These are phyloP conservation scores for Aurifilum marmelostoma DNA, from an alignment of 2,329 filamentous ascomycete genomes.

Conservation along the genomic window DNA sequence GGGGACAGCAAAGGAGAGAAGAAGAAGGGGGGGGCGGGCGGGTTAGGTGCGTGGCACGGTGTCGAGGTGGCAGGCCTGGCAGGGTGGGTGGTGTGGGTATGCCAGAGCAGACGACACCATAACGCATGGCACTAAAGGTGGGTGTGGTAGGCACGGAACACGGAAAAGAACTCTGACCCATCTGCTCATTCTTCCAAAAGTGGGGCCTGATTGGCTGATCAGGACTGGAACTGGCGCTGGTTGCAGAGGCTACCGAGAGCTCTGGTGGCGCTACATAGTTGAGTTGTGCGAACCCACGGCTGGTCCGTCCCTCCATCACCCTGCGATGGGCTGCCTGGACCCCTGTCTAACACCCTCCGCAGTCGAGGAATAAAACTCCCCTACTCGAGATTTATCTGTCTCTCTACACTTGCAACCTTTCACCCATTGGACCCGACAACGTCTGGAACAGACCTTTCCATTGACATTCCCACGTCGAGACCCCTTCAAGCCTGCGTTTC, in stretches of 20 bases:
- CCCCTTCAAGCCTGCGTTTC: background rate
- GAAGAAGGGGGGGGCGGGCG: background rate
- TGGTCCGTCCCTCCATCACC: background rate
- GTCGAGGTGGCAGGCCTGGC: background rate
- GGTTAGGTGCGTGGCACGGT: background rate
- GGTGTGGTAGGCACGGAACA: conserved; percentile 34
- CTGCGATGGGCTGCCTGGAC: background rate
- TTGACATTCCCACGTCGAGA: background rate
- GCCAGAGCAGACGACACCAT: too few species aligned
- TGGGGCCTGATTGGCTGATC: conserved; percentile 26
- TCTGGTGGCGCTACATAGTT: background rate
- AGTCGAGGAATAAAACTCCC: background rate
- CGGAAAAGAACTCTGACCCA: conserved; percentile 37
- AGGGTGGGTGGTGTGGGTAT: background rate
- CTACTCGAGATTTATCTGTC: background rate
- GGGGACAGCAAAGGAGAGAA: background rate
- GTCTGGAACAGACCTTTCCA: background rate
- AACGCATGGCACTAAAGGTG: background rate
- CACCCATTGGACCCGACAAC: background rate
- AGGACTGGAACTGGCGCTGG: conserved; percentile 1
- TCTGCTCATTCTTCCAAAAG: conserved; percentile 42
- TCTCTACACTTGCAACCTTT: background rate
- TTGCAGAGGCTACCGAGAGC: background rate
- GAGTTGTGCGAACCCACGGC: background rate
- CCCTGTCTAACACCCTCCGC: conserved; percentile 1